phyloP scores from a whole-genome alignment of 495 filamentous ascomycete species.

The Sporormia fimetaria region DNA sequence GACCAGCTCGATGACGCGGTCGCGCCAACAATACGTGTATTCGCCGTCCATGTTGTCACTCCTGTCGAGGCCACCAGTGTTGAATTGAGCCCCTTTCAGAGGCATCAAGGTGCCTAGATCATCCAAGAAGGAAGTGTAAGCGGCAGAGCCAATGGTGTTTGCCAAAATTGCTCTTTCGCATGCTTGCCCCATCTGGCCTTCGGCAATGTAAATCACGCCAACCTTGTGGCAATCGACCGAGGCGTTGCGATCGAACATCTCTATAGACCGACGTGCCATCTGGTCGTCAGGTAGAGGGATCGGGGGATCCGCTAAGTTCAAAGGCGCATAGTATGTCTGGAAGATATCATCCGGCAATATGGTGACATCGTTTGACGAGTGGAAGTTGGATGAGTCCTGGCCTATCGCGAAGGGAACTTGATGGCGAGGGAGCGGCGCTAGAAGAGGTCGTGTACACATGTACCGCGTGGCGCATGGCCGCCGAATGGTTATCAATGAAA shows the following conservation, averaged over 20 bases:
- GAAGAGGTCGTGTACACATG: constrained; percentile 60
- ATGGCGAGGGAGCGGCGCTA: constrained; percentile 54
- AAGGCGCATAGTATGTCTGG: constrained; percentile 64
- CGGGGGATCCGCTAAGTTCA: constrained; percentile 13
- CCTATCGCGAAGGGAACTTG: constrained; percentile 47
- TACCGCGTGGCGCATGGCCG: constrained; percentile 78
- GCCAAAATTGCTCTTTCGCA: constrained; percentile 70
- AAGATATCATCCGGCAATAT: constrained; percentile 75
- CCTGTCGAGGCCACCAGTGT: constrained; percentile 84
- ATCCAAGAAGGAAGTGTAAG: constrained; percentile 74
- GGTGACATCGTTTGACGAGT: constrained; percentile 35
- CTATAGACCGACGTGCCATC: constrained; percentile 61
- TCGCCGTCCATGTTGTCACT: constrained; percentile 65
- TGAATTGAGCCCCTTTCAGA: constrained; percentile 73
- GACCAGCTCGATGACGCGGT: constrained; percentile 86
- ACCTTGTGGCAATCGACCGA: constrained; percentile 94
- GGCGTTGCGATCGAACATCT: constrained; percentile 71
- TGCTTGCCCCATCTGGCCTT: constrained; percentile 71
- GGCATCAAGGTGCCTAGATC: constrained; percentile 69
- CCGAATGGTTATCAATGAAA: constrained; percentile 69
- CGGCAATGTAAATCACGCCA: constrained; percentile 82
- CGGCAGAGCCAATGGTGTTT: constrained; percentile 69
- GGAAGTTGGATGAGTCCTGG: constrained; percentile 35
- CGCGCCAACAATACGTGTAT: constrained; percentile 83
- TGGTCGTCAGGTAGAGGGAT: constrained; percentile 79